phyloP scores from a whole-genome alignment of 306 rosid genomes.

The Dryas drummondii region DNA sequence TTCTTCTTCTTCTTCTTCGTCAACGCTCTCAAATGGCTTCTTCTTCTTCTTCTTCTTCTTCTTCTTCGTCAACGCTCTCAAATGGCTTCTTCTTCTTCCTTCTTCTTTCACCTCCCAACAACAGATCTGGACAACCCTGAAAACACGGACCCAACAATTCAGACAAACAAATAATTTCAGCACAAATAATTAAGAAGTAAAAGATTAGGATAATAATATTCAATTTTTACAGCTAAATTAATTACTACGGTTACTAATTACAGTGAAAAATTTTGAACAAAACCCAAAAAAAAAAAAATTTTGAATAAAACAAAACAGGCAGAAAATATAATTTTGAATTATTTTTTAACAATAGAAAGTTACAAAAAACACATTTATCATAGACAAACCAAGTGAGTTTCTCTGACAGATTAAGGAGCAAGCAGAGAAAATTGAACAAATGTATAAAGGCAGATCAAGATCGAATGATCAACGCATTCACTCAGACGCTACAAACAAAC shows the following conservation, averaged over 20 bases:
- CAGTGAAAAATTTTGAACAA: neutral
- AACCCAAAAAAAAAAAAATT: neutral
- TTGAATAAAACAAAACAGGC: neutral
- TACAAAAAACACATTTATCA: slow-evolving; percentile 12
- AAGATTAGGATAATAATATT: neutral
- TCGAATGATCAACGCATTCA: slow-evolving; percentile 22
- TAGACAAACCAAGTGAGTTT: neutral
- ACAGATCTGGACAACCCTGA: neutral
- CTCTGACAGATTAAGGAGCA: neutral
- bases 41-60: slow-evolving; percentile 34
- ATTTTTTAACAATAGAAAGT: neutral
- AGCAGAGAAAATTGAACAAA: slow-evolving; percentile 1
- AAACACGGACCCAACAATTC: neutral
- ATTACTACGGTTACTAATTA: slow-evolving; percentile 5
- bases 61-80: slow-evolving; percentile 9
- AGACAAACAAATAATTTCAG: neutral
- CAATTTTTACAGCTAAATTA: neutral
- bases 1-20: slow-evolving; percentile 9
- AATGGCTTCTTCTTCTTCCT: neutral
- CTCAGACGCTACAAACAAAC: neutral
- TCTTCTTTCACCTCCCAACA: neutral
- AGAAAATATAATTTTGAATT: no score
- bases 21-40: neutral
- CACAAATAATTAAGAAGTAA: neutral
- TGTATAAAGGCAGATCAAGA: slow-evolving; percentile 50